Percentiles rank a stretch among this genome's conserved stretches.
phyloP scores from a whole-genome alignment of 2,329 filamentous ascomycete genomes.

The Sordariomycetes sp. region DNA sequence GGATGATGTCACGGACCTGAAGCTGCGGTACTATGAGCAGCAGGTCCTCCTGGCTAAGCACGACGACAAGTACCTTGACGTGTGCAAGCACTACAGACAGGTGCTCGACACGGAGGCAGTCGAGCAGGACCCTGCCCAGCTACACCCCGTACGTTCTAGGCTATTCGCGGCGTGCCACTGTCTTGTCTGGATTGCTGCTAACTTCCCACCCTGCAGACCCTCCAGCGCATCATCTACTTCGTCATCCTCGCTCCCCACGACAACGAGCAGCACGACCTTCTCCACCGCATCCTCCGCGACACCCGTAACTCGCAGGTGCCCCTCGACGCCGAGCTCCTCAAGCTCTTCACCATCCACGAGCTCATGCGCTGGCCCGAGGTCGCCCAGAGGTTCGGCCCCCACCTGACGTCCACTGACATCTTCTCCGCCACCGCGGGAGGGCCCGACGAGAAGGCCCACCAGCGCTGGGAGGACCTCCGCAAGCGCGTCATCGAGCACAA shows the following conservation, averaged over 20 bases:
- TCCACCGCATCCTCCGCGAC: slow-evolving; percentile 85
- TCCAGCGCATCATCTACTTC: slow-evolving; percentile 95
- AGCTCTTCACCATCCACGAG: slow-evolving; percentile 89
- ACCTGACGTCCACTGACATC: slow-evolving; percentile 80
- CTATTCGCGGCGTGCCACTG: neutral
- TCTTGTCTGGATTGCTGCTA: slow-evolving; percentile 6
- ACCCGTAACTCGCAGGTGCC: slow-evolving; percentile 65
- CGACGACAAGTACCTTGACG: slow-evolving; percentile 92
- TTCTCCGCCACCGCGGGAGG: slow-evolving; percentile 59
- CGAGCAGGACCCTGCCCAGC: slow-evolving; percentile 74
- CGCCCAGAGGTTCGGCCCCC: slow-evolving; percentile 73
- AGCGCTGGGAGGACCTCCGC: slow-evolving; percentile 85
- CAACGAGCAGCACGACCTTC: slow-evolving; percentile 95
- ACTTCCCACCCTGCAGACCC: slow-evolving; percentile 38
- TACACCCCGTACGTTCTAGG: slow-evolving; percentile 56
- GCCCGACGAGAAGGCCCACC: slow-evolving; percentile 65
- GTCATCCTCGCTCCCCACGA: slow-evolving; percentile 93
- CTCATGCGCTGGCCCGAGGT: slow-evolving; percentile 98
- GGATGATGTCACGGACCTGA: slow-evolving; percentile 91
- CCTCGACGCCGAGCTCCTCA: slow-evolving; percentile 73
- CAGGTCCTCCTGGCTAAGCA: slow-evolving; percentile 94
- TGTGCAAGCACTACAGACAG: slow-evolving; percentile 95
- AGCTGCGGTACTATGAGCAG: slow-evolving; percentile 93
- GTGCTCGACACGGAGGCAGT: slow-evolving; percentile 93
- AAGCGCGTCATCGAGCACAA: slow-evolving; percentile 99